Evolutionary conservation across 176 grass and related monocot genomes (phyloP).

Genomic region (Pharus latifolius): DNA sequence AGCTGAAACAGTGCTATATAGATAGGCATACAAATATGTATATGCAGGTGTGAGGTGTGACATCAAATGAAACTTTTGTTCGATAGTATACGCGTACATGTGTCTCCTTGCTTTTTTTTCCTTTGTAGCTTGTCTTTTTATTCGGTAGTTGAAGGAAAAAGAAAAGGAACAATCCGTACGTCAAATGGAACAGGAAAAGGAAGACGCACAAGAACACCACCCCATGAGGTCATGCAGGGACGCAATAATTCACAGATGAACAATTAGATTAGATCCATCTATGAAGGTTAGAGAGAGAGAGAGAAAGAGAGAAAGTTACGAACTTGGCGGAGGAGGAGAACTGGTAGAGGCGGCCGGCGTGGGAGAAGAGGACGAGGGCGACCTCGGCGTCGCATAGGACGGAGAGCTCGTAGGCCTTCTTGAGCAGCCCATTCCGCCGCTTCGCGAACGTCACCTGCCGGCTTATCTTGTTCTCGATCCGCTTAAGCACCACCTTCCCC

Average conservation of each 20-base stretch:
- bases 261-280: too few relatives aligned
- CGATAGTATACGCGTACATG: not conserved
- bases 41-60: not conserved
- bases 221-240: constrained; percentile 30
- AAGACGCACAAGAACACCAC: not conserved
- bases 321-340: constrained; percentile 55
- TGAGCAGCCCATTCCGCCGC: constrained; percentile 69
- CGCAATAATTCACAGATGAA: too few relatives aligned
- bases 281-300: too few relatives aligned
- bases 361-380: constrained; percentile 76
- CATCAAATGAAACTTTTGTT: constrained; percentile 27
- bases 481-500: constrained; percentile 73
- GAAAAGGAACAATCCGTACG: not conserved
- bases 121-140: constrained; percentile 3
- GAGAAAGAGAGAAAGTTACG: not conserved
- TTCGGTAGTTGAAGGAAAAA: not conserved
- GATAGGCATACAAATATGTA: not conserved
- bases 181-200: too few relatives aligned
- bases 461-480: constrained; percentile 95
- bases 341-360: constrained; percentile 55
- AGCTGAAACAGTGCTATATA: not conserved
- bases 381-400: constrained; percentile 77
- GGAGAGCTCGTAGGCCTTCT: constrained; percentile 86
- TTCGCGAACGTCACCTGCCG: constrained; percentile 84
- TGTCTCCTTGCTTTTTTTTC: not conserved